Base-by-base conservation (phyloP, 2,329 filamentous ascomycete species). In the Metarhizium robertsii region DNA sequence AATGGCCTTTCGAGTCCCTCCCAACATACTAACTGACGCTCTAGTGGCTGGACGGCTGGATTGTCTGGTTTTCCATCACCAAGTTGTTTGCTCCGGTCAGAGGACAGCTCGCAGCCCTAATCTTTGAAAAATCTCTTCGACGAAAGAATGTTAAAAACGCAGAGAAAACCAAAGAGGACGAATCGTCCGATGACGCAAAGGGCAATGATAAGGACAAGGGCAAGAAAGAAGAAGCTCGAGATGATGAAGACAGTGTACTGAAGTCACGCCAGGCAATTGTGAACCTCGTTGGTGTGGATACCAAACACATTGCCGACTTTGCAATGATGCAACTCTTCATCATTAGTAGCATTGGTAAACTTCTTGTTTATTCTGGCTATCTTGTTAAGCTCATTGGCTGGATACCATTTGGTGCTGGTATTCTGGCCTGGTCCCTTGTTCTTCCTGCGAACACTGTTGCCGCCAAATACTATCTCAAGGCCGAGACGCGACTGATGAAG, bases 231-330 rank as follows among this genome's bases (percentile, higher is more conserved):
- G 74, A 75, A 3, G 76, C 80, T 34, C 74, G 78, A n/a, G 77
- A 81, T 8, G 61, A 75, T 62, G 63, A 78, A 70, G 67, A 83
- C 60, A 80, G 85, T 68, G 58, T 65, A 3, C 55, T 64, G 20
- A 69, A 73, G 54, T 79, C 80, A 30, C 77, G 79, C 58, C 88
- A 92, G 69, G 84, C 80, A 55, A 87, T 86, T 4, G 84, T 92
- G 55, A 92, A 92, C 66, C 75, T 91, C 40, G 84, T 92, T 49
- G 87, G 86, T n/a, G 84, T 92, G 11, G 88, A 92, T 67, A 75
- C 82, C 7, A 82, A 83, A 59, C 81, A 87, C 43, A 76, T 92
- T 46, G 75, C 85, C 0, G 82, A 88, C 54, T 90, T 90, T 64
- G 75, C 76, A n/a, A 74, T 80, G 4, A 87, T 78, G 64, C 85